phyloP scores from a whole-genome alignment of 164 flowering plant species.

The Tinospora cordifolia region DNA sequence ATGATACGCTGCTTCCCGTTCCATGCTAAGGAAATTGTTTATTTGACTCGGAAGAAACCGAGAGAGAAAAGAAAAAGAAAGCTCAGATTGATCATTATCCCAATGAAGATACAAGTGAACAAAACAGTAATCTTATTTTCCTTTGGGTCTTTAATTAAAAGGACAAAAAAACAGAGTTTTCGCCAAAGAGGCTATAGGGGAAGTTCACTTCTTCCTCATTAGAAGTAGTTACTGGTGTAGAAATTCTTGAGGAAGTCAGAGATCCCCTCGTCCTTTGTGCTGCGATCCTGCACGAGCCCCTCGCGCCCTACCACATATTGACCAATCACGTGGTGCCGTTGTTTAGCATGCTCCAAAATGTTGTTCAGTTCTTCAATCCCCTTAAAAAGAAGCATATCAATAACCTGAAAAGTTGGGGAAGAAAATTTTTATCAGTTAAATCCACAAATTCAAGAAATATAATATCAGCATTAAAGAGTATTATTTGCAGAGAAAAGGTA shows the following conservation, averaged over 20 bases:
- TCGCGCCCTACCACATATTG: conserved; percentile 66
- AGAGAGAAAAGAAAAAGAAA: background rate
- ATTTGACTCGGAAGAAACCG: no score
- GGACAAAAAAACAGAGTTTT: background rate
- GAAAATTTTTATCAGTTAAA: background rate
- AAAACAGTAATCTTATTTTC: conserved; percentile 8
- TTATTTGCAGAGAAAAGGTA: no score
- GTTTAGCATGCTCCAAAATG: conserved; percentile 74
- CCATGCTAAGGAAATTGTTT: no score
- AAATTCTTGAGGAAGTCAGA: conserved; percentile 73
- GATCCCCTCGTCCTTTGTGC: conserved; percentile 41
- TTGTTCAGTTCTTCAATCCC: conserved; percentile 72
- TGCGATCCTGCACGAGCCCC: conserved; percentile 52
- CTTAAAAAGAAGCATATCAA: conserved; percentile 85
- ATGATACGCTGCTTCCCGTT: no score
- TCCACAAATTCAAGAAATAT: background rate
- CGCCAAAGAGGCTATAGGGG: background rate
- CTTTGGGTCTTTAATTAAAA: background rate
- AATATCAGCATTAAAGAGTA: background rate
- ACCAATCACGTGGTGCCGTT: conserved; percentile 88
- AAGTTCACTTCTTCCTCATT: background rate
- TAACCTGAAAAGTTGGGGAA: conserved; percentile 47
- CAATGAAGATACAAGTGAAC: background rate
- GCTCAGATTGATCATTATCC: background rate
- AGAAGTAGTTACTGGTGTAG: conserved; percentile 31